These are phyloP conservation scores for Ceratobasidium sp. DNA, from an alignment of 1,284 basidiomycete species.

Conservation along the genomic window DNA sequence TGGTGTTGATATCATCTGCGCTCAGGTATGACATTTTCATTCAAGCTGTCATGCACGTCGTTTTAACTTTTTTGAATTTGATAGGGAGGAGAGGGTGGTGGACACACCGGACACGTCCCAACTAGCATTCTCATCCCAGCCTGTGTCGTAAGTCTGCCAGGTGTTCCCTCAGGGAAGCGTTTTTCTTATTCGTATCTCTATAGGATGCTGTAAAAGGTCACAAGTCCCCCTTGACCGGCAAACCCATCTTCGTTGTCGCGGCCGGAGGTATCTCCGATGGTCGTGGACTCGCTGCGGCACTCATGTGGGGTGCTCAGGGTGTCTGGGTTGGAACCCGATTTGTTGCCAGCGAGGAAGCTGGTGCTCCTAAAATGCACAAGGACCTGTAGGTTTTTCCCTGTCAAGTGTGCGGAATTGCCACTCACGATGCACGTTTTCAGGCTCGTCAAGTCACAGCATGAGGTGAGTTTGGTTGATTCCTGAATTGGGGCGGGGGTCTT, in stretches of 20 bases:
- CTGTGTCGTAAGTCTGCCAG: conserved; percentile 64
- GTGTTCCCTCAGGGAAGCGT: too few relatives aligned
- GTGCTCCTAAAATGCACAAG: conserved; percentile 87
- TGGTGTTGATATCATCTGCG: conserved; percentile 90
- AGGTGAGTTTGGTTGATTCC: conserved; percentile 55
- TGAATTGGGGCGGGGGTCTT: background rate
- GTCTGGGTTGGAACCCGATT: conserved; percentile 94
- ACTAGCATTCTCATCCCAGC: conserved; percentile 85
- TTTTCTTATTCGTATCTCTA: background rate
- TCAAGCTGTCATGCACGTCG: background rate
- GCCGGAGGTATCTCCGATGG: conserved; percentile 91
- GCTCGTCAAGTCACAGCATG: conserved; percentile 72
- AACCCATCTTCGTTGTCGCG: conserved; percentile 84
- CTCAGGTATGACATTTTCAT: conserved; percentile 62
- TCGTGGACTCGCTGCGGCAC: conserved; percentile 84
- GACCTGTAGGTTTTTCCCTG: conserved; percentile 65
- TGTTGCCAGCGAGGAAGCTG: conserved; percentile 84
- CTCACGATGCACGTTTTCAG: conserved; percentile 17
- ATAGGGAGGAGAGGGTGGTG: conserved; percentile 84
- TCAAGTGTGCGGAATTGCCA: conserved; percentile 54
- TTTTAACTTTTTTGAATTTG: conserved; percentile 47
- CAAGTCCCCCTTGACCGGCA: conserved; percentile 81
- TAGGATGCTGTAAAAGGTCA: conserved; percentile 77
- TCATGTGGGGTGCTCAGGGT: conserved; percentile 87
- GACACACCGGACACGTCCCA: conserved; percentile 71